These are phyloP conservation scores for Westerdykella ornata DNA, from an alignment of 2,329 filamentous ascomycete genomes.

Conservation along the genomic window DNA sequence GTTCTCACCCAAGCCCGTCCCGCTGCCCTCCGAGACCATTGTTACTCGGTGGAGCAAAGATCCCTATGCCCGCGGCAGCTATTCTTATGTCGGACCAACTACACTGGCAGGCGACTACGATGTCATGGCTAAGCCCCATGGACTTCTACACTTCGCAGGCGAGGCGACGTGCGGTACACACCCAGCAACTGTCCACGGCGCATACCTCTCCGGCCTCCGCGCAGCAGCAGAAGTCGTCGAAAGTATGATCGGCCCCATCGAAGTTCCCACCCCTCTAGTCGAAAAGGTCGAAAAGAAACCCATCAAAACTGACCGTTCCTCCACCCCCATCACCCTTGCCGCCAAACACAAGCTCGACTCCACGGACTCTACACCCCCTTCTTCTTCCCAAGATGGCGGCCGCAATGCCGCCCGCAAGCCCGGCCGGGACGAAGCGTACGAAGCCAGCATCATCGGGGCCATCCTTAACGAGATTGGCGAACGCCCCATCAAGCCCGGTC, in stretches of 20 bases:
- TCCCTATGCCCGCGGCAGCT: conserved; percentile 85
- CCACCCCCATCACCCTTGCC: conserved; percentile 6
- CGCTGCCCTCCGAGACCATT: conserved; percentile 74
- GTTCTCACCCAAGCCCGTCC: conserved; percentile 58
- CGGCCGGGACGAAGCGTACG: conserved; percentile 43
- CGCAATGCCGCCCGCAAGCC: conserved; percentile 21
- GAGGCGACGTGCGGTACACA: conserved; percentile 95
- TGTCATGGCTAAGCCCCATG: conserved; percentile 74
- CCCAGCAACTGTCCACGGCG: conserved; percentile 93
- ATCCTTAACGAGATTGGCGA: conserved; percentile 62
- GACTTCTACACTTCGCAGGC: conserved; percentile 88
- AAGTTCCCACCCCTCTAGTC: conserved; percentile 67
- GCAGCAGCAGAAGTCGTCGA: conserved; percentile 83
- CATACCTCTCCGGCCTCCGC: conserved; percentile 86
- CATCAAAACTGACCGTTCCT: conserved; percentile 23
- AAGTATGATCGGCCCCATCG: conserved; percentile 71
- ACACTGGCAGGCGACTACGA: conserved; percentile 88
- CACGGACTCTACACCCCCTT: not conserved
- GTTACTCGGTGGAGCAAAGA: conserved; percentile 91
- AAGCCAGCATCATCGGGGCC: conserved; percentile 52
- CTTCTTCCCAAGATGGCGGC: not conserved
- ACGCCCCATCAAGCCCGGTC: conserved; percentile 63
- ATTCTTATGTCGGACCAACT: conserved; percentile 82
- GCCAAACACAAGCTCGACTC: conserved; percentile 14
- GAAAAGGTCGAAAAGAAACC: conserved; percentile 59